A percentile compares a stretch with the other conserved stretches of the same genome.
phyloP scores from a whole-genome alignment of 306 rosid genomes.

The Rubus parviflorus region DNA sequence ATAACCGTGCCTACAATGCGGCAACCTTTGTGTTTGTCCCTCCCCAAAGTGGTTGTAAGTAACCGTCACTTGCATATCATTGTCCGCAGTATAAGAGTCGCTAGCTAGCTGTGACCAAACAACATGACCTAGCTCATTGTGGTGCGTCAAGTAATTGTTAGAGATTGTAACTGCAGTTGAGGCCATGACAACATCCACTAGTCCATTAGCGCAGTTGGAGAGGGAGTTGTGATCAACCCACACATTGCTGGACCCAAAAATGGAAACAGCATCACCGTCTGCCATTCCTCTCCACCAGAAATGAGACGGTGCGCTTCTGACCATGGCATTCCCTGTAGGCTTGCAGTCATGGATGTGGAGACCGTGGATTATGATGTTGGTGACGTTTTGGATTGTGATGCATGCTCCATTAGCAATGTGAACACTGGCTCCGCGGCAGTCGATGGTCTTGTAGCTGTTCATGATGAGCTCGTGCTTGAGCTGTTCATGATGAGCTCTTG shows the following conservation, averaged over 20 bases:
- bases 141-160: not conserved
- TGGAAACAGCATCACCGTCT: conserved; percentile 1
- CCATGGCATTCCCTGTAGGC: not conserved
- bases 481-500: not conserved
- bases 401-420: not conserved
- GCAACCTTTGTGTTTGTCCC: not conserved
- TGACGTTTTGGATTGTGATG: conserved; percentile 3
- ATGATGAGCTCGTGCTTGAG: not conserved
- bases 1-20: not conserved
- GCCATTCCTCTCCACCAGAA: not conserved
- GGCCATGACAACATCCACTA: conserved; percentile 2
- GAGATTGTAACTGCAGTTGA: not conserved
- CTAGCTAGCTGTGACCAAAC: conserved; percentile 8
- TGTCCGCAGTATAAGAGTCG: not conserved
- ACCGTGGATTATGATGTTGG: not conserved
- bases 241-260: not conserved
- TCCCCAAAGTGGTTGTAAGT: not conserved
- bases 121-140: not conserved
- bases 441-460: not conserved
- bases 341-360: not conserved
- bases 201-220: not conserved
- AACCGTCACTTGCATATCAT: not conserved
- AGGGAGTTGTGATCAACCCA: not conserved
- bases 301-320: not conserved
- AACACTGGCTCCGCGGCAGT: not conserved